A percentile compares a stretch with the other conserved stretches of the same genome.
These are phyloP conservation scores for Sechiopsis laciniata DNA, from an alignment of 306 rosid genomes.

Conservation along the genomic window DNA sequence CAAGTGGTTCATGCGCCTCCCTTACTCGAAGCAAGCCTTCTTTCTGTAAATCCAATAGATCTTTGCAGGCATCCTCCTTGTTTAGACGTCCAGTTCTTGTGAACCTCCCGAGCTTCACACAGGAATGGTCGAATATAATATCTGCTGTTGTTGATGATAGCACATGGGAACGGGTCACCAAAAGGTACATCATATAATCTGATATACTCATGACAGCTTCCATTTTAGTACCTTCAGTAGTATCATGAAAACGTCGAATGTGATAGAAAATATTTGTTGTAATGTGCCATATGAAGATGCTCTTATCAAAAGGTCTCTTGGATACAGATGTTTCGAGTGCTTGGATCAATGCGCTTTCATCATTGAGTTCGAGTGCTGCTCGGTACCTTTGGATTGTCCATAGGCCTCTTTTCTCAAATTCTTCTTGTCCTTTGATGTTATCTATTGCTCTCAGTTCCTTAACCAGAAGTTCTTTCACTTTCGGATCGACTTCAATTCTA, in stretches of 20 bases:
- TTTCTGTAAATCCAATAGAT: conserved; percentile 28
- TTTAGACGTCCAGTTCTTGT: conserved; percentile 27
- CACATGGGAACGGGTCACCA: conserved; percentile 40
- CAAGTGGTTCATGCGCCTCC: conserved; percentile 27
- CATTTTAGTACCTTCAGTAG: conserved; percentile 14
- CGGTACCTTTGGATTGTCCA: conserved; percentile 43
- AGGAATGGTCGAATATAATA: conserved; percentile 40
- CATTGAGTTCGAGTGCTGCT: conserved; percentile 34
- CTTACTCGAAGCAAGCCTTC: conserved; percentile 18
- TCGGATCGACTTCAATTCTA: conserved; percentile 22
- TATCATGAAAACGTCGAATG: conserved; percentile 10
- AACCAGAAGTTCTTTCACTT: conserved; percentile 34
- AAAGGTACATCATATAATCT: conserved; percentile 63
- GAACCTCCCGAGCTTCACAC: conserved; percentile 28
- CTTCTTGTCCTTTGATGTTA: conserved; percentile 31
- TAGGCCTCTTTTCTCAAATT: conserved; percentile 42
- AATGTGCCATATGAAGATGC: conserved; percentile 63
- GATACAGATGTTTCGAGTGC: background rate
- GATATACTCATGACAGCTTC: conserved; percentile 37
- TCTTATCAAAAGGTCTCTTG: conserved; percentile 49
- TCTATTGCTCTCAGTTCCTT: conserved; percentile 38
- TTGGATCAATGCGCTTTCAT: background rate
- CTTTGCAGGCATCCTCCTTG: conserved; percentile 33
- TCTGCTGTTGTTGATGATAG: conserved; percentile 41
- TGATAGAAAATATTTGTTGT: conserved; percentile 57